Evolutionary conservation across 192 early-diverging fungal genomes (phyloP), one percentile per base, ranked within the genome.

Genomic region (Coemansia erecta): DNA sequence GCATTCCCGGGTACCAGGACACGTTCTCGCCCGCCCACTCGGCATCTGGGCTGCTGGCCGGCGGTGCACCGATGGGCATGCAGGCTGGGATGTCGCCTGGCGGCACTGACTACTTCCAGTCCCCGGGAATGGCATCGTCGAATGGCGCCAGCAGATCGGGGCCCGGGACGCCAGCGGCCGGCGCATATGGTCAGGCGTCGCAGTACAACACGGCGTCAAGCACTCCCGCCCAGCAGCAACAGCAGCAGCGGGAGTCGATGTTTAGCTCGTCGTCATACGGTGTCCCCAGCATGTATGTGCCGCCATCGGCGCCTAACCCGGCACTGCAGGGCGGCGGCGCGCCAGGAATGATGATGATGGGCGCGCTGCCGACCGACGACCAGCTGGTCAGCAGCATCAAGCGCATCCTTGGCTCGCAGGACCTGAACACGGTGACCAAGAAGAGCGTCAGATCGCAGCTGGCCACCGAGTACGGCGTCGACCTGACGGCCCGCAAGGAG

Each of bases 381-480:
- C 86, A 91, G 41, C 75, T 96, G 12, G 61, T 87, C 26, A 56
- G 62, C 22, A 82, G 87, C 70, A 88, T 93, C 42, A 77, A 82
- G 18, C 73, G 80, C 24, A 84, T 96, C 19, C 70, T 96, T 21
- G 63, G 72, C 28, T 85, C 80, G 2, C 73, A 86, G 14, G 88
- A 93, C 63, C 69, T 94, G 54, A 85, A 85, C 66, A 73, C 77
- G 1, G 72, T 93, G 35, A 92, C 92, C 28, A 93, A 93, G 77
- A 89, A 89, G 66, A 86, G 87, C 66, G 89, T 96, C 51, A 81
- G 90, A 8, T 85, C 89, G 45, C 84, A 87, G 54, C 60, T 93
- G 44, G 75, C 83, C 0, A 67, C 56, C 1, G 68, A 84, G 26
- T 94, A 88, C 68, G 84, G 86, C 15, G 51, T 85, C 9, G 91